phyloP scores from a whole-genome alignment of 345 rosid genomes.

The Xanthoceras sorbifolium region DNA sequence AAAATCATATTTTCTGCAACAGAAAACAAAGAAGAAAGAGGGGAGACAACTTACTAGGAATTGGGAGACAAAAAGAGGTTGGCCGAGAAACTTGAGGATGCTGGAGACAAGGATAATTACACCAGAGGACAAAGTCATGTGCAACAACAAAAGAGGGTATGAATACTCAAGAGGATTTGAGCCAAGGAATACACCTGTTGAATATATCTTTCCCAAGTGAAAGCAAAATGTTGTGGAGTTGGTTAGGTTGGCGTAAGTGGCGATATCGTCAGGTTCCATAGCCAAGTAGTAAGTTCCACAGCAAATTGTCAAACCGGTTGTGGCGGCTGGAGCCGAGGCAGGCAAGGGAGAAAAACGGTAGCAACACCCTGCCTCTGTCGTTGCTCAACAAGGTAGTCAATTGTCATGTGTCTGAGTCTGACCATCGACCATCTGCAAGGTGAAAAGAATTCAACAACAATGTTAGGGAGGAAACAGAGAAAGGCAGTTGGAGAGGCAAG shows the following conservation, averaged over 20 bases:
- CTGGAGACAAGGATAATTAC: slow-evolving; percentile 9
- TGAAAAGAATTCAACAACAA: not conserved
- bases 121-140: not conserved
- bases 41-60: slow-evolving; percentile 18
- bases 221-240: slow-evolving; percentile 9
- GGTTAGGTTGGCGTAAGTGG: not conserved
- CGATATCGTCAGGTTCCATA: slow-evolving; percentile 18
- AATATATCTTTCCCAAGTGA: not conserved
- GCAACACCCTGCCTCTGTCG: too few species aligned
- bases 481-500: not conserved
- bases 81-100: slow-evolving; percentile 19
- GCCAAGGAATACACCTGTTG: not conserved
- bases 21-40: not conserved
- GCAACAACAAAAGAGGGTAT: slow-evolving; percentile 18
- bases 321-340: too few species aligned
- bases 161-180: not conserved
- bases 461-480: not conserved
- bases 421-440: too few species aligned
- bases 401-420: too few species aligned
- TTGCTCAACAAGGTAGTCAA: too few species aligned
- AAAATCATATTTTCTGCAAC: not conserved
- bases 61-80: slow-evolving; percentile 21
- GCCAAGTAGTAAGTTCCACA: not conserved
- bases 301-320: too few species aligned
- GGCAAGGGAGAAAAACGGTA: too few species aligned